Evolutionary conservation across 306 rosid genomes (phyloP), one percentile per base, ranked within the genome.

Genomic region (Vigna angularis): DNA sequence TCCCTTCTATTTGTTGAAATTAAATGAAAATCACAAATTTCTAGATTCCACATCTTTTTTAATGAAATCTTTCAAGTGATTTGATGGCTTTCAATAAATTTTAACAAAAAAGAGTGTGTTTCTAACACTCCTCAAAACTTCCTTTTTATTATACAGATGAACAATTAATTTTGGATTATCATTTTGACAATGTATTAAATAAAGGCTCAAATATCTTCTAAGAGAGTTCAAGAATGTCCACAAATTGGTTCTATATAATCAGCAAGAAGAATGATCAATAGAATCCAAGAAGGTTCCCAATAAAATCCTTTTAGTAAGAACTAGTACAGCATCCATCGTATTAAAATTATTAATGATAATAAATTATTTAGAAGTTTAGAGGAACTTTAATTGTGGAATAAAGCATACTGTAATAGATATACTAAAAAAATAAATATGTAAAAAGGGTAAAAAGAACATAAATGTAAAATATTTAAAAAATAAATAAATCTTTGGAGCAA

Each of bases 211-310:
- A 20, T 20, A 20, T 20, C 22, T 20, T 20, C 34, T 2, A 48
- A 45, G 62, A 40, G 56, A 75, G 7, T 24, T 71, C 49, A 65
- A 61, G 36, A 52, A 65, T 26, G 44, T 59, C 49, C 28, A 26
- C 48, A 67, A 71, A 40, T 79, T n/a, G 55, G 62, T 50, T 42
- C 10, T 40, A 64, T 57, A 65, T 61, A 74, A 44, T 61, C 59
- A 55, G 18, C 15, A 32, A 75, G 55, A 22, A 75, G 58, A 74
- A 34, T 55, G 70, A 71, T 50, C 14, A 55, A 68, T 53, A 70
- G 47, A 51, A 75, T 49, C 51, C 12, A 24, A 61, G 13, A 55
- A 55, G 16, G 15, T 45, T 13, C 22, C 38, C 34, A 32, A 26
- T 40, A 55, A 38, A 64, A 28, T 11, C 2, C 9, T 14, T 14